phyloP scores from a whole-genome alignment of 108 stramenopile species.

The Pseudonitzschia multiseries region DNA sequence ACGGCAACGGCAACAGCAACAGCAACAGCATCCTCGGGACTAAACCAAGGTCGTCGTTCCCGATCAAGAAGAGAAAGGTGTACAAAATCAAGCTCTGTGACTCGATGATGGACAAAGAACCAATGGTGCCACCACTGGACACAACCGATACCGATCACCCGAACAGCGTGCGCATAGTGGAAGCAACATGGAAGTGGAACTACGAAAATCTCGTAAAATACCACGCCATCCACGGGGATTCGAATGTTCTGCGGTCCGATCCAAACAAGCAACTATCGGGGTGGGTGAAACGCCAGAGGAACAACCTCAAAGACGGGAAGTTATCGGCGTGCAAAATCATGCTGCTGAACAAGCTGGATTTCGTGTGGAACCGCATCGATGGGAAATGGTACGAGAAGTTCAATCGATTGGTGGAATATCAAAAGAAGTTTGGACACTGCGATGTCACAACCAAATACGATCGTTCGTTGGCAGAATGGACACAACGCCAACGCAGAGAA shows the following conservation, averaged over 20 bases:
- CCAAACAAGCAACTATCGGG: constrained; percentile 7
- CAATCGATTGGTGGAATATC: background rate
- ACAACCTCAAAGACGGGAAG: constrained; percentile 9
- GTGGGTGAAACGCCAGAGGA: constrained; percentile 13
- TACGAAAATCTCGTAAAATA: background rate
- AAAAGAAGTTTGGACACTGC: background rate
- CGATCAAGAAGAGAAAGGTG: background rate
- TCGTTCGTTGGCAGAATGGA: constrained; percentile 10
- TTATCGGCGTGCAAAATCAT: background rate
- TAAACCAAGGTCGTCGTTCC: background rate
- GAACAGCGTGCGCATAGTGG: background rate
- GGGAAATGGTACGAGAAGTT: constrained; percentile 6
- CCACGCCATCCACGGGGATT: background rate
- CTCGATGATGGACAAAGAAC: too few relatives aligned
- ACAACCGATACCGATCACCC: background rate
- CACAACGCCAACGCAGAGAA: background rate
- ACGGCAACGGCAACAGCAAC: too few relatives aligned
- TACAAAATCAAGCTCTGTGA: background rate
- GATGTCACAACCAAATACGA: background rate
- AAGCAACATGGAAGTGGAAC: background rate
- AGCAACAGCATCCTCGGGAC: background rate
- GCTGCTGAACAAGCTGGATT: constrained; percentile 3
- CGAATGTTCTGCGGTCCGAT: constrained; percentile 4
- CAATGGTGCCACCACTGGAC: too few relatives aligned
- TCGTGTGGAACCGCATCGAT: constrained; percentile 12